These are phyloP conservation scores for Epipyxis sp. DNA, from an alignment of 108 stramenopile genomes.

Conservation along the genomic window DNA sequence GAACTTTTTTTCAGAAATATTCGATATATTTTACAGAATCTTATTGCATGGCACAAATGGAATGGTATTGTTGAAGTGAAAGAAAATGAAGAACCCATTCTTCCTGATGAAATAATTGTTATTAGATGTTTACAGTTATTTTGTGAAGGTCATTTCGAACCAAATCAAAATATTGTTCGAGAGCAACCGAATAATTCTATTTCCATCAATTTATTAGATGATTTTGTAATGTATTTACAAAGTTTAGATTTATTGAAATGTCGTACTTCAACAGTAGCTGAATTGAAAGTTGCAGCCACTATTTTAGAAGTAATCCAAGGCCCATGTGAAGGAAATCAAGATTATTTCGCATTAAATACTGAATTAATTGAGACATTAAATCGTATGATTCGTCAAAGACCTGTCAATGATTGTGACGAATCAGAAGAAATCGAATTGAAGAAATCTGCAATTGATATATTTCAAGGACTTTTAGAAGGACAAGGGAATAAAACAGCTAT, in stretches of 20 bases:
- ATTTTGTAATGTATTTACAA: conserved; percentile 35
- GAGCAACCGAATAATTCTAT: conserved; percentile 38
- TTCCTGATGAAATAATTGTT: conserved; percentile 14
- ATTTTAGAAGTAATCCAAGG: conserved; percentile 53
- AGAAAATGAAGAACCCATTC: conserved; percentile 16
- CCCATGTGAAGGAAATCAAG: conserved; percentile 46
- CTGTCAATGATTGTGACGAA: conserved; percentile 37
- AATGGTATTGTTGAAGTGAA: conserved; percentile 6
- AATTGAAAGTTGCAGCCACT: conserved; percentile 25
- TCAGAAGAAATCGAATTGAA: conserved; percentile 35
- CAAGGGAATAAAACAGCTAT: conserved; percentile 29
- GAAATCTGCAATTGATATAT: conserved; percentile 41
- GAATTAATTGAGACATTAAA: conserved; percentile 49
- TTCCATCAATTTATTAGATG: conserved; percentile 41
- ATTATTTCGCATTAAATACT: conserved; percentile 41
- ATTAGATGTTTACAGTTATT: conserved; percentile 46
- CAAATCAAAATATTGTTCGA: conserved; percentile 47
- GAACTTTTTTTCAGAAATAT: conserved; percentile 15
- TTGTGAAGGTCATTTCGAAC: conserved; percentile 45
- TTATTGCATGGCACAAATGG: conserved; percentile 29
- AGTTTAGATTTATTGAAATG: conserved; percentile 25
- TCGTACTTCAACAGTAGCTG: conserved; percentile 35
- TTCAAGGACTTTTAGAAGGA: conserved; percentile 43
- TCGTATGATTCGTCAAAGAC: conserved; percentile 34
- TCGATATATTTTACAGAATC: not conserved